Evolutionary conservation across 1,139 yeast genomes (phyloP), one percentile per base, ranked within the genome.

Genomic region (Pichia sp.): DNA sequence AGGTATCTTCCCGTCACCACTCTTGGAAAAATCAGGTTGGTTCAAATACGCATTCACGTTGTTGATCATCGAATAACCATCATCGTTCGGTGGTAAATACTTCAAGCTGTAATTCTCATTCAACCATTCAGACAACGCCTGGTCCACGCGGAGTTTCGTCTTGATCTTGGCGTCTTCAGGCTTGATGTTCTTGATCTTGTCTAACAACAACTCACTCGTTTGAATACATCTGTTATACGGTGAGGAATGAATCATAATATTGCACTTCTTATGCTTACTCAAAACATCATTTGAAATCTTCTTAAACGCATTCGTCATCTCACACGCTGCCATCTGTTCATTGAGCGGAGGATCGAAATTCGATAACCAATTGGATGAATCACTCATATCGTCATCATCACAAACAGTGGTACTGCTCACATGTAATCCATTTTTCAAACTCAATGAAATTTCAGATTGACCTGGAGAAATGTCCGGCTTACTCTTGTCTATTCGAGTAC

Each of bases 151-250:
- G 11, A 70, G 47, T 44, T 56, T 63, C 14, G 50, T 42, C 3
- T 34, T 20, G 14, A 42, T 32, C 42, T 1, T 17, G 19, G 12
- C 41, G 37, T 36, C 43, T 50, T 9, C 45, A 10, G 11, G 11
- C 11, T 28, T 28, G 14, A 12, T 42, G 11, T 46, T 30, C 14
- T 40, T 33, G 11, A 62, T 24, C 20, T 53, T 57, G 14, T 56
- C 56, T 3, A 61, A 28, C 19, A 65, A 41, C 30, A 63, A 87
- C 39, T 78, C 75, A 3, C 85, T 77, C 0, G 98, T 90, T 63
- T 93, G 91, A 15, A 91, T 72, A 65, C 98, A 93, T 52, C 98
- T 71, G 64, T 88, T 90, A 64, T 89, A 91, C 0, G 98, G 98
- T 3, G 96, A 88, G 1, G 84, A 70, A 57, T 65, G 69, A 4